Percentiles rank a stretch among this genome's conserved stretches.
Evolutionary conservation across 306 rosid genomes (phyloP).

Genomic region (Fragaria nilgerrensis): DNA sequence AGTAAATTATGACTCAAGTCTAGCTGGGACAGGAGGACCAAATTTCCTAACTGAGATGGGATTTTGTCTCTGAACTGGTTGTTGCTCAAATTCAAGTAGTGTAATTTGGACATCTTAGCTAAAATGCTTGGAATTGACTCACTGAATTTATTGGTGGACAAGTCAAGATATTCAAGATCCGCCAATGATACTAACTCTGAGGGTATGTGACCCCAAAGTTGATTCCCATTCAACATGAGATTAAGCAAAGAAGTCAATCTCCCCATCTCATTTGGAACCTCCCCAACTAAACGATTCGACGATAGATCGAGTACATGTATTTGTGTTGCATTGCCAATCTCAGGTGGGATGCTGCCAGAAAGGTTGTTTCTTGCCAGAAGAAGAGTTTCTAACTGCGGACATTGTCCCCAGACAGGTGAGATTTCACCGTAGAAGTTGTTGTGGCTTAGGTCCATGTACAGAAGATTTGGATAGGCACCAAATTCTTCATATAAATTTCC

Average conservation of each 20-base stretch:
- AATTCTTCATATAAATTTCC: conserved; percentile 40
- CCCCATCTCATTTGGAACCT: conserved; percentile 18
- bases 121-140: conserved; percentile 23
- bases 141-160: conserved; percentile 20
- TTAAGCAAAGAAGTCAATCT: neutral
- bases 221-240: neutral
- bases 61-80: conserved; percentile 15
- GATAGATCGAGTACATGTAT: neutral
- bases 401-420: conserved; percentile 24
- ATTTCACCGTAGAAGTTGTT: conserved; percentile 36
- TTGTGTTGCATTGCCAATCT: conserved; percentile 26
- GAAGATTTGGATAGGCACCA: conserved; percentile 36
- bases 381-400: conserved; percentile 19
- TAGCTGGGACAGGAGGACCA: conserved; percentile 9
- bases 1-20: conserved; percentile 25
- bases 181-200: conserved; percentile 9
- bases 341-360: conserved; percentile 20
- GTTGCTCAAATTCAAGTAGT: conserved; percentile 24
- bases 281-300: neutral
- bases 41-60: conserved; percentile 21
- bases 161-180: conserved; percentile 13
- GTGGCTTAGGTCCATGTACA: conserved; percentile 31
- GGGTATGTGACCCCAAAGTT: conserved; percentile 24
- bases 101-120: conserved; percentile 9
- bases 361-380: conserved; percentile 28